Evolutionary conservation across 2,329 filamentous ascomycete genomes (phyloP).

Genomic region (Aureobasidium sp.): DNA sequence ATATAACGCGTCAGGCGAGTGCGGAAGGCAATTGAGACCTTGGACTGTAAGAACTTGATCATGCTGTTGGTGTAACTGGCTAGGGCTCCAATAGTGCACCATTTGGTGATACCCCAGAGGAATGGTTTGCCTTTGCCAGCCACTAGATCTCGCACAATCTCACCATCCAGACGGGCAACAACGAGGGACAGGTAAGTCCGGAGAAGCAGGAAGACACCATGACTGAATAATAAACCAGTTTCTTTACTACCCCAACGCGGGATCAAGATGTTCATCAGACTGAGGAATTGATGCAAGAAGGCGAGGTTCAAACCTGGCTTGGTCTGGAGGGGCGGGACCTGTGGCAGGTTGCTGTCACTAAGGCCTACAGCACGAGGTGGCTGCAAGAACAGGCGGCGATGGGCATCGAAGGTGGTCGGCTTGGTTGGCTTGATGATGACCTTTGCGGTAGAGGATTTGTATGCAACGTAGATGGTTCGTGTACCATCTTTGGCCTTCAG

Average conservation of each 20-base stretch:
- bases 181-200: conserved; percentile 90
- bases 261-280: conserved; percentile 94
- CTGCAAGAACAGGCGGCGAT: conserved; percentile 85
- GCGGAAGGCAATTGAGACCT: conserved; percentile 96
- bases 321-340: conserved; percentile 78
- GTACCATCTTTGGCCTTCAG: conserved; percentile 91
- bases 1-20: conserved; percentile 93
- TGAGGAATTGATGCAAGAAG: conserved; percentile 94
- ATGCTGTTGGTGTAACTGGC: conserved; percentile 97
- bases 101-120: conserved; percentile 82
- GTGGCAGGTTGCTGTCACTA: conserved; percentile 53
- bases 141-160: conserved; percentile 94
- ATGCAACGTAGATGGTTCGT: conserved; percentile 89
- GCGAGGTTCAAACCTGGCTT: conserved; percentile 93
- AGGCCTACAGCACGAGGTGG: conserved; percentile 78
- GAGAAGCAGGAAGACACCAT: conserved; percentile 82
- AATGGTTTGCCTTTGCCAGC: conserved; percentile 87
- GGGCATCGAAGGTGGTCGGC: conserved; percentile 89
- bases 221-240: conserved; percentile 79
- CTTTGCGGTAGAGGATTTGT: conserved; percentile 79
- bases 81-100: conserved; percentile 88
- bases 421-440: conserved; percentile 89
- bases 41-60: conserved; percentile 97
- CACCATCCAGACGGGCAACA: conserved; percentile 86
- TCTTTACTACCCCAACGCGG: conserved; percentile 94